Evolutionary conservation across 257 asterid genomes (phyloP).

Genomic region (Pogostemon cablin): DNA sequence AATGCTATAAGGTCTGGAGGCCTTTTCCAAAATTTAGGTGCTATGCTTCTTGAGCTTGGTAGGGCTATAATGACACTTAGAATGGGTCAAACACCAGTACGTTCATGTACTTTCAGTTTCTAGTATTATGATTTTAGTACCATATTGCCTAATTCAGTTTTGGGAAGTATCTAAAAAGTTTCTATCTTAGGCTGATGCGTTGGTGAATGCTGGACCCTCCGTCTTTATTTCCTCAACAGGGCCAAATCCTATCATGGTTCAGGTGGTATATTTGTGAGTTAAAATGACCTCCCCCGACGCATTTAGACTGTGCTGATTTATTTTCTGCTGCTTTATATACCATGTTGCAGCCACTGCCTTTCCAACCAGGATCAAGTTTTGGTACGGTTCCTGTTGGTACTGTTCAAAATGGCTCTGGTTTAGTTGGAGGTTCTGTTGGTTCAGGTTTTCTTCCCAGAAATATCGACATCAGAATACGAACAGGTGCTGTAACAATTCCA

Average conservation of each 20-base stretch:
- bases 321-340: conserved; percentile 24
- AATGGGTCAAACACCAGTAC: conserved; percentile 87
- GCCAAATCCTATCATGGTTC: conserved; percentile 98
- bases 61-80: conserved; percentile 84
- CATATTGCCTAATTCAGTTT: background rate
- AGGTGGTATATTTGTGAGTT: conserved; percentile 50
- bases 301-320: conserved; percentile 30
- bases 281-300: conserved; percentile 16
- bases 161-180: conserved; percentile 5
- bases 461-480: conserved; percentile 92
- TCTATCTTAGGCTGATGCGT: conserved; percentile 74
- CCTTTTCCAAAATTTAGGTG: conserved; percentile 77
- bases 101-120: conserved; percentile 33
- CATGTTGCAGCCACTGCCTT: conserved; percentile 70
- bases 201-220: conserved; percentile 97
- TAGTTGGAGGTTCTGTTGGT: conserved; percentile 58
- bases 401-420: conserved; percentile 61
- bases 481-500: conserved; percentile 55
- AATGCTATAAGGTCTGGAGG: conserved; percentile 75
- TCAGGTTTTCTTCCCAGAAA: conserved; percentile 78
- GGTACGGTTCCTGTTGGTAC: conserved; percentile 67
- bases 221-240: conserved; percentile 81
- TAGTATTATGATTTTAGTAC: background rate
- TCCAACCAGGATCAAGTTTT: conserved; percentile 71
- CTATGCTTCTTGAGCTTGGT: conserved; percentile 92